phyloP scores from a whole-genome alignment of 768 basidiomycete genomes.

The Kwoniella mangroviensis region DNA sequence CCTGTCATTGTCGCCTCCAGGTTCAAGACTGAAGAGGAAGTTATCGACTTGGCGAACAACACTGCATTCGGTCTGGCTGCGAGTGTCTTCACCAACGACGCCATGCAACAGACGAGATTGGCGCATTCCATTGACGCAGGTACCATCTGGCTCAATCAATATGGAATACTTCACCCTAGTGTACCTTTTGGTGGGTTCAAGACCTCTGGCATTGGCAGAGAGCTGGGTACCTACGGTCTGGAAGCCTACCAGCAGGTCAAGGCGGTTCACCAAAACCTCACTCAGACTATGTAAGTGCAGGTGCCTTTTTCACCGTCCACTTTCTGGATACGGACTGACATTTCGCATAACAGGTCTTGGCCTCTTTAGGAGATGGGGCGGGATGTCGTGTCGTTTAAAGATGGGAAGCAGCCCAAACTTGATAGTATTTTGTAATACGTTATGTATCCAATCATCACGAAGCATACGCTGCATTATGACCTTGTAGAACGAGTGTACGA shows the following conservation, averaged over 20 bases:
- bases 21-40: slow-evolving; percentile 87
- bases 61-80: slow-evolving; percentile 82
- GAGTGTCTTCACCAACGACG: slow-evolving; percentile 78
- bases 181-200: slow-evolving; percentile 87
- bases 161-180: slow-evolving; percentile 68
- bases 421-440: neutral
- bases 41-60: slow-evolving; percentile 83
- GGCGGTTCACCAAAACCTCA: slow-evolving; percentile 69
- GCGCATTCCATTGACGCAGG: slow-evolving; percentile 79
- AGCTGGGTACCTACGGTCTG: slow-evolving; percentile 75
- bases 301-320: neutral
- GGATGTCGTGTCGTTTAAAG: neutral
- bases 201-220: slow-evolving; percentile 76
- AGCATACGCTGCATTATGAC: too few relatives aligned
- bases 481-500: too few relatives aligned
- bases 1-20: slow-evolving; percentile 83
- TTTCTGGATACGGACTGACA: neutral
- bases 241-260: slow-evolving; percentile 68
- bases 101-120: slow-evolving; percentile 71
- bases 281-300: slow-evolving; percentile 31
- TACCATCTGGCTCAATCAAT: slow-evolving; percentile 82
- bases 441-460: neutral
- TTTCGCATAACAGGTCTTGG: neutral
- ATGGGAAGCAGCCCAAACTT: neutral
- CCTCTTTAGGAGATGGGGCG: neutral